Evolutionary conservation across 306 rosid genomes (phyloP), one percentile per base, ranked within the genome.

Genomic region (Cucumis melo): DNA sequence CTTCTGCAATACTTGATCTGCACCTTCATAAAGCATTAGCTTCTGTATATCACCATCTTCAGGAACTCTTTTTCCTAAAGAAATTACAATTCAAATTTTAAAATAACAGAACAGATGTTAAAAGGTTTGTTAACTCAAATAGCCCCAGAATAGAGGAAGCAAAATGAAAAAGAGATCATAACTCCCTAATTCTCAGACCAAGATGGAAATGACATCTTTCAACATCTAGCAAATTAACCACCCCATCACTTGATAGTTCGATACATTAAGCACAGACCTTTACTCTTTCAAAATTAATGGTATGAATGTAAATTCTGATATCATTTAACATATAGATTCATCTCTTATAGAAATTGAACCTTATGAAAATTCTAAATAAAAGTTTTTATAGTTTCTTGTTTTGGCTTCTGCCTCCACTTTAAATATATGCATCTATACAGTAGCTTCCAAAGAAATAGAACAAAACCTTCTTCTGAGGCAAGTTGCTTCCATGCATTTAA

Each of bases 401-500:
- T 14, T 1, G 2, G 9, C 23, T 55, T 23, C 53, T 55, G 16
- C 23, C 13, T 75, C 23, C 21, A 75, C 66, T 75, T 57, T 20
- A 75, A 75, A 51, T 29, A 51, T 51, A 27, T 29, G 27, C 15
- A 72, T 29, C 46, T 29, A 17, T 48, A 50, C 59, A 8, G 24
- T 24, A 44, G 29, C 11, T 73, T 53, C 29, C 10, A 9, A 29
- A 17, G 48, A 74, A 76, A 32, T 71, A 77, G 54, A 50, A 38
- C 84, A 58, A 51, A 84, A 94, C 99, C 96, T 85, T 89, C 96
- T 88, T 94, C 98, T 1, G 78, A 79, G 51, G 93, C 98, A 75
- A 94, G 90, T 86, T 90, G 93, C 82, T 90, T 83, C 99, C 98
- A 94, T 34, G 96, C 87, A 71, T 86, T 84, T 85, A 89, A 82